Conservation (phyloP, 2,329 filamentous ascomycete species). For the Exophiala bonariae region DNA sequence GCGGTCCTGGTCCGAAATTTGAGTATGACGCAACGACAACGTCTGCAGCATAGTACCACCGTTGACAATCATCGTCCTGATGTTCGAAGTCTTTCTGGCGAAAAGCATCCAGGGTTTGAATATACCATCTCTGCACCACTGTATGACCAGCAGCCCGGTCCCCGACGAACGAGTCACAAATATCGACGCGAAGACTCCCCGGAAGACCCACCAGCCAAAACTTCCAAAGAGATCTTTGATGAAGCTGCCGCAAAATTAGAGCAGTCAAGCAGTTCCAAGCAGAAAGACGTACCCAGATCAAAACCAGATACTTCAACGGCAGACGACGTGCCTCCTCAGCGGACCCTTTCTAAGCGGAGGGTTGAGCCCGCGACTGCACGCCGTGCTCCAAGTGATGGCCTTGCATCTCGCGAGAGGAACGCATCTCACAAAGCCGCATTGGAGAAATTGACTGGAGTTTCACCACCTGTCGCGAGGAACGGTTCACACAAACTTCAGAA, state of each 20-base stretch:
- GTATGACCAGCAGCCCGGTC: conserved; percentile 1
- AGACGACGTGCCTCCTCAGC: not conserved
- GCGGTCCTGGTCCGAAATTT: conserved; percentile 33
- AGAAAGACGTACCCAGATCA: not conserved
- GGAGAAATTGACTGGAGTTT: conserved; percentile 24
- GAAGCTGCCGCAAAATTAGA: not conserved
- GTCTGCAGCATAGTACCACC: conserved; percentile 34
- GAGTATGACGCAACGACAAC: conserved; percentile 37
- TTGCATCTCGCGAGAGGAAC: conserved; percentile 22
- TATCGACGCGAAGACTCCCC: conserved; percentile 11
- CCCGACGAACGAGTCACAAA: conserved; percentile 12
- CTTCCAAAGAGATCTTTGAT: too few relatives aligned
- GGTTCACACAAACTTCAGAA: conserved; percentile 24
- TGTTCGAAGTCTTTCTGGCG: conserved; percentile 19
- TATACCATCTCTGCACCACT: conserved; percentile 20
- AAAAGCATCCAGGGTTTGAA: conserved; percentile 28
- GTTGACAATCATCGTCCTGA: conserved; percentile 31
- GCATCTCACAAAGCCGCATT: conserved; percentile 30
- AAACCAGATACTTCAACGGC: not conserved
- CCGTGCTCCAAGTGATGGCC: conserved; percentile 1
- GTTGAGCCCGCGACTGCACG: conserved; percentile 2
- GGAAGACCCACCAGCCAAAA: not conserved
- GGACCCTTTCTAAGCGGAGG: not conserved
- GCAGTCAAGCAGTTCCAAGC: not conserved
- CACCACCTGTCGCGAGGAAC: conserved; percentile 13